Percentiles rank a stretch among this genome's conserved stretches.
These are phyloP conservation scores for Jimgerdemannia lactiflua DNA, from an alignment of 192 early-diverging fungal species.

Conservation along the genomic window DNA sequence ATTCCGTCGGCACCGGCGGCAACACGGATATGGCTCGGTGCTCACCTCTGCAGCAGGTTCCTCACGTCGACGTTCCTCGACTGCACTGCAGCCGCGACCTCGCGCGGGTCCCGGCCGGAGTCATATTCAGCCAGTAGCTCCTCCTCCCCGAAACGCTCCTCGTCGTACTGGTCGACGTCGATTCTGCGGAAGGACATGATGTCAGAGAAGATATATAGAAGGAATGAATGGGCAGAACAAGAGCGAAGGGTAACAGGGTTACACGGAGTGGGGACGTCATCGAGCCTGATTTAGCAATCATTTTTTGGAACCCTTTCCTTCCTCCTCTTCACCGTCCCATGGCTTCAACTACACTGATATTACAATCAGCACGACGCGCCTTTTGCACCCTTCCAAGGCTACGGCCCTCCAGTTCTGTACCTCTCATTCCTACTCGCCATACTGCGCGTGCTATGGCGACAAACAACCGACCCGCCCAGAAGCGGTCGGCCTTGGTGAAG, in stretches of 20 bases:
- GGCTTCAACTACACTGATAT: too few relatives aligned
- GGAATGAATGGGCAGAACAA: too few relatives aligned
- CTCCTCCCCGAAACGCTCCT: constrained; percentile 48
- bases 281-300: too few relatives aligned
- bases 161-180: constrained; percentile 67
- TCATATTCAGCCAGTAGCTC: constrained; percentile 44
- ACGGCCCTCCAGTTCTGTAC: not conserved
- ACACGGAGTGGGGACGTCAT: too few relatives aligned
- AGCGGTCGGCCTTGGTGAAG: not conserved
- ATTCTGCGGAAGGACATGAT: constrained; percentile 69
- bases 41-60: constrained; percentile 54
- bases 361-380: not conserved
- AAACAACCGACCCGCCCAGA: not conserved
- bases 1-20: not conserved
- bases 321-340: too few relatives aligned
- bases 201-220: too few relatives aligned
- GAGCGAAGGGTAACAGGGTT: too few relatives aligned
- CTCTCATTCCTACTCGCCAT: not conserved
- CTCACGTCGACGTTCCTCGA: constrained; percentile 61
- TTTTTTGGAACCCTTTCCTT: too few relatives aligned
- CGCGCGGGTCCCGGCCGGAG: constrained; percentile 32
- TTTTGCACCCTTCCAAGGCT: not conserved
- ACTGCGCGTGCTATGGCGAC: not conserved
- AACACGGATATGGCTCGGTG: too few relatives aligned
- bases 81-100: constrained; percentile 51